phyloP scores from a whole-genome alignment of 768 basidiomycete species.

The Psilocybe cyanescens region DNA sequence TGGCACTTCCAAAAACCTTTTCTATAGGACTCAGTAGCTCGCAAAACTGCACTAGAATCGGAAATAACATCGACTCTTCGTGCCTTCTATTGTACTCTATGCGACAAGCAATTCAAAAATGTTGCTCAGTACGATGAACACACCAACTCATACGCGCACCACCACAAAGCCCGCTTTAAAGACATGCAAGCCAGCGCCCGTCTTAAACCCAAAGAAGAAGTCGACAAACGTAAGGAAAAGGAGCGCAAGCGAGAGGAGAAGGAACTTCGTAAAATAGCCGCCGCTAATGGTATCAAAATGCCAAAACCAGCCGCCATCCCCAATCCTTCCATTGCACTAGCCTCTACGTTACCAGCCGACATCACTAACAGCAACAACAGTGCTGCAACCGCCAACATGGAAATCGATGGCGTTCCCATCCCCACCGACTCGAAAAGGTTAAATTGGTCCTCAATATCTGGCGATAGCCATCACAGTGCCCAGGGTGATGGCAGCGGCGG shows the following conservation, averaged over 20 bases:
- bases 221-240: constrained; percentile 82
- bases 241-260: constrained; percentile 86
- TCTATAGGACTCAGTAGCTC: constrained; percentile 63
- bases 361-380: constrained; percentile 15
- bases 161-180: constrained; percentile 80
- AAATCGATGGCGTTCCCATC: constrained; percentile 22
- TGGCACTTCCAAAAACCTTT: constrained; percentile 4
- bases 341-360: constrained; percentile 18
- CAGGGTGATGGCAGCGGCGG: constrained; percentile 21
- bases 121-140: constrained; percentile 90
- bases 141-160: constrained; percentile 87
- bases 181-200: constrained; percentile 83
- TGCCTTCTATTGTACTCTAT: constrained; percentile 81
- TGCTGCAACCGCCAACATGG: constrained; percentile 21
- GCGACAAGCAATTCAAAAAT: constrained; percentile 87
- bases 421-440: constrained; percentile 42
- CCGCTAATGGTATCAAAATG: constrained; percentile 80
- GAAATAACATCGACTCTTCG: constrained; percentile 72
- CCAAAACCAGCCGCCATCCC: constrained; percentile 34
- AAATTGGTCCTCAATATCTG: constrained; percentile 51
- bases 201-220: constrained; percentile 65
- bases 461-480: constrained; percentile 21
- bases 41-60: constrained; percentile 63
- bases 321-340: constrained; percentile 23
- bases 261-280: constrained; percentile 82